Evolutionary conservation across 495 filamentous ascomycete species (phyloP).

Genomic region (Talaromyces thailandensis): DNA sequence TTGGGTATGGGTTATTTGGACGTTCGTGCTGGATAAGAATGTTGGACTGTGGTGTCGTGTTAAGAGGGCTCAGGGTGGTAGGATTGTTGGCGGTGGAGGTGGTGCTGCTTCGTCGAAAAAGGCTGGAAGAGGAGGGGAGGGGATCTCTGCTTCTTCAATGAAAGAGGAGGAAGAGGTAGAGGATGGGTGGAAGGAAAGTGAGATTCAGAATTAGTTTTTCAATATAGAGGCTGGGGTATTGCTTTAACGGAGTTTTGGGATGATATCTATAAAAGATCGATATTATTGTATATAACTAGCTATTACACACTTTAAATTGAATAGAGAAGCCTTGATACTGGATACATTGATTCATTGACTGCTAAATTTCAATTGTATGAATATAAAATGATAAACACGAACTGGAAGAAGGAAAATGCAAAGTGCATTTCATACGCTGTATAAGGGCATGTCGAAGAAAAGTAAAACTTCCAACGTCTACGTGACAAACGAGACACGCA

Average conservation of each 20-base stretch:
- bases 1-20: conserved; percentile 91
- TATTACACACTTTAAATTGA: neutral
- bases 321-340: neutral
- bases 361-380: neutral
- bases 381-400: neutral
- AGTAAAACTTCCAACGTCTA: neutral
- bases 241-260: neutral
- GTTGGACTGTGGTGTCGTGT: conserved; percentile 87
- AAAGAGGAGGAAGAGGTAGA: conserved; percentile 23
- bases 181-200: conserved; percentile 42
- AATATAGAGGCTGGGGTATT: neutral
- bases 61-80: conserved; percentile 77
- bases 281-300: neutral
- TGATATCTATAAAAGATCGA: neutral
- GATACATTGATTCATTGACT: neutral
- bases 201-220: conserved; percentile 35
- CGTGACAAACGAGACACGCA: neutral
- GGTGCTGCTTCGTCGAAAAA: neutral
- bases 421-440: neutral
- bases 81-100: conserved; percentile 45
- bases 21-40: conserved; percentile 82
- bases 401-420: neutral
- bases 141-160: conserved; percentile 30
- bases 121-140: conserved; percentile 21
- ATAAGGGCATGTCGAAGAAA: neutral